Conservation (phyloP, 2,329 filamentous ascomycete genomes). For the Scedosporium minutisporum region DNA sequence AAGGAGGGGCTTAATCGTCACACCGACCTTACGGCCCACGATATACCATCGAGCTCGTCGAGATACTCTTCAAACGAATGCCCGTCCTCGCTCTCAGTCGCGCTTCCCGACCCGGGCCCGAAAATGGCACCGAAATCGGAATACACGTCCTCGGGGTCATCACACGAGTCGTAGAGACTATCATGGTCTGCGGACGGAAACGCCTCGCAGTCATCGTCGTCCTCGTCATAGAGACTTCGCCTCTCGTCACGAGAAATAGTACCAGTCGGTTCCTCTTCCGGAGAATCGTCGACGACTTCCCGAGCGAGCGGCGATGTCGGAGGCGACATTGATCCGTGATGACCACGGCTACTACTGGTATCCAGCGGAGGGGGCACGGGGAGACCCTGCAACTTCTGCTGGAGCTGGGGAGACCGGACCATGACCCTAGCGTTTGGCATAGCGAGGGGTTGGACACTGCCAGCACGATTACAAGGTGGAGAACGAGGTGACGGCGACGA, state of each 20-base stretch:
- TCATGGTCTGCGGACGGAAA: conserved; percentile 38
- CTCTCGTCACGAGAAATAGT: background rate
- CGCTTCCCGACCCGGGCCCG: conserved; percentile 19
- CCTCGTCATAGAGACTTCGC: conserved; percentile 14
- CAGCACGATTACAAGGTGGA: background rate
- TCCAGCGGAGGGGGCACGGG: background rate
- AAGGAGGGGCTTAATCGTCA: background rate
- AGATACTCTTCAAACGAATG: conserved; percentile 42
- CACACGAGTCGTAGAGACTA: conserved; percentile 28
- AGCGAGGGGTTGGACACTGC: background rate
- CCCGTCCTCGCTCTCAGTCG: conserved; percentile 24
- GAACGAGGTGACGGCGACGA: background rate
- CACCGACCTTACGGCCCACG: conserved; percentile 24
- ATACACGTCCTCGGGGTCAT: conserved; percentile 42
- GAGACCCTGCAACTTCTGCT: conserved; percentile 13
- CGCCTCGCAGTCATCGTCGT: conserved; percentile 35
- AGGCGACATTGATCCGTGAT: background rate
- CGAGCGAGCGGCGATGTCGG: conserved; percentile 2
- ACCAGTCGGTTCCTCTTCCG: background rate
- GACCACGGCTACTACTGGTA: background rate
- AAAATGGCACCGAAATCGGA: conserved; percentile 46
- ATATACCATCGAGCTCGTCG: conserved; percentile 46
- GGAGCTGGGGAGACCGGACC: conserved; percentile 25
- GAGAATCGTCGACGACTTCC: background rate
- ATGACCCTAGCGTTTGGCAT: background rate